Base-by-base conservation (phyloP, 164 flowering plant species). In the Santalum album region DNA sequence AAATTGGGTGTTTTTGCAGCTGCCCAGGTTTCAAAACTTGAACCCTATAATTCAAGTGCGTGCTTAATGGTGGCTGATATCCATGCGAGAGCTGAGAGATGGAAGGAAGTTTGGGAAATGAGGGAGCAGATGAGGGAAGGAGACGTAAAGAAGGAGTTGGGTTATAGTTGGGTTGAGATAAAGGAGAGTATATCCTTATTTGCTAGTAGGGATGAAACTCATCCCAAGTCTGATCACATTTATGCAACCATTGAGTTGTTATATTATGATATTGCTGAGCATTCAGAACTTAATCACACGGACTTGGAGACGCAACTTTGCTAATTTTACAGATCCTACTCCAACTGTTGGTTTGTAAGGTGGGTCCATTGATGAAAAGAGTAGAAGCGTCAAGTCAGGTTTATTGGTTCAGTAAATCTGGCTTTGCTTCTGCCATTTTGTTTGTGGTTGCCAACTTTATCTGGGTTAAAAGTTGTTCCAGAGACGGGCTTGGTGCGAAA, bases 161-260 rank as follows among this genome's bases (percentile, higher is more conserved):
- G 70, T 19, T 48, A 27, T 51, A 72, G 73, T 58, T 72, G 71
- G 71, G 47, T 72, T 50, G 76, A 72, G 38, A 64, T 72, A 40
- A 42, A 60, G 32, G 65, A 60, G 27, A 65, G 18, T 50, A 49
- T 32, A 55, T 59, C 57, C 20, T 45, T 55, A 34, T 69, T 72
- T 60, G 54, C 62, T n/a, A 39, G 57, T 18, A 64, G 66, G 54
- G 74, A 69, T 51, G 66, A 69, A 56, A 69, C 69, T 47, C 76
- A 72, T 64, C 46, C 23, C 4, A 56, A 69, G 29, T 57, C 61
- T 32, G 56, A 50, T 23, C 15, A 14, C 35, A 62, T 72, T 34
- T 69, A 66, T 60, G 43, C 10, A 25, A 59, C 36, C 25, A 55
- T 68, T 24, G 27, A 53, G 32, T 60, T 68, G 55, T 59, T 72